These are phyloP conservation scores for Pseudoperonospora humuli DNA, from an alignment of 352 stramenopile species.

Conservation along the genomic window DNA sequence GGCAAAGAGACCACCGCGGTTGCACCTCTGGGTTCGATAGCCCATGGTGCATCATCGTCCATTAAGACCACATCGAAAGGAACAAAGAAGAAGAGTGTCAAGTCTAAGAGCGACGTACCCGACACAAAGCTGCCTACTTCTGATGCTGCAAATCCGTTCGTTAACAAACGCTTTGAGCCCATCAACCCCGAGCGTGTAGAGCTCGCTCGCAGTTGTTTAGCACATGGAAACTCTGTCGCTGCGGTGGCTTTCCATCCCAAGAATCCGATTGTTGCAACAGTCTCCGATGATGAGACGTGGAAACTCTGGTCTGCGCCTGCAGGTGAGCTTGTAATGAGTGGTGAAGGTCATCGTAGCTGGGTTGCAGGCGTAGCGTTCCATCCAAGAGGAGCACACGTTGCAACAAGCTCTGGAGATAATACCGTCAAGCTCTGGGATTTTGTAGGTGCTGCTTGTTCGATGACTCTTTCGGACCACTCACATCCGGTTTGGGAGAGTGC, in stretches of 20 bases:
- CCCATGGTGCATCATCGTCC: not conserved
- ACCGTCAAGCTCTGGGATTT: conserved; percentile 51
- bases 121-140: conserved; percentile 89
- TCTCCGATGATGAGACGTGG: conserved; percentile 92
- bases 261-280: conserved; percentile 88
- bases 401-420: conserved; percentile 88
- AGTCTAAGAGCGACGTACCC: no score
- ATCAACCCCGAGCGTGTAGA: conserved; percentile 69
- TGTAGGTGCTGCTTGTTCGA: conserved; percentile 7
- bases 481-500: conserved; percentile 92
- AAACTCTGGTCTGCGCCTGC: conserved; percentile 91
- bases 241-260: conserved; percentile 89
- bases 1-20: conserved; percentile 21
- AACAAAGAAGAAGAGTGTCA: no score
- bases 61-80: no score
- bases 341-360: conserved; percentile 90
- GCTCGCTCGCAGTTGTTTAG: conserved; percentile 82
- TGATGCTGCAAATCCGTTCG: conserved; percentile 85
- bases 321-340: conserved; percentile 92
- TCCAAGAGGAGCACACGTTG: conserved; percentile 86
- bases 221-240: conserved; percentile 87
- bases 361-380: conserved; percentile 89
- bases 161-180: conserved; percentile 66
- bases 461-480: conserved; percentile 89
- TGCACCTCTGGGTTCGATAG: conserved; percentile 15